These are phyloP conservation scores for Beta lomatogona DNA, from an alignment of 179 eudicot genomes.

Conservation along the genomic window DNA sequence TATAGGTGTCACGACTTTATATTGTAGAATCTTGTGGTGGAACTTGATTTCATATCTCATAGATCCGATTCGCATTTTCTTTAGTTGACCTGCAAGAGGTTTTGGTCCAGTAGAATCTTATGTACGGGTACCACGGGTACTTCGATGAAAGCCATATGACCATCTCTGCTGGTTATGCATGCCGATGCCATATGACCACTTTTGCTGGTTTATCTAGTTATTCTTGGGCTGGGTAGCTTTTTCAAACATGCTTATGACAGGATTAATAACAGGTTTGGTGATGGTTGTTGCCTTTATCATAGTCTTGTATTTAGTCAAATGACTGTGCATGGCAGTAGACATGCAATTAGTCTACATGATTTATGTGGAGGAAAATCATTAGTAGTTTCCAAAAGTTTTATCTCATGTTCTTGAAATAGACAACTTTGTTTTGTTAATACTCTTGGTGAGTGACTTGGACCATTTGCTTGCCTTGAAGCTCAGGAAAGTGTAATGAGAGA, in stretches of 20 bases:
- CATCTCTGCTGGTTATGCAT: too few species aligned
- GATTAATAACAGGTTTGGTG: background rate
- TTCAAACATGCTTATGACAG: background rate
- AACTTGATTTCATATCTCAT: background rate
- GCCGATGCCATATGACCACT: too few species aligned
- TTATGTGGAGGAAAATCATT: conserved; percentile 8
- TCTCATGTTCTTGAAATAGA: conserved; percentile 11
- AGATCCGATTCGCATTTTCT: background rate
- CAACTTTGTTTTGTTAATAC: background rate
- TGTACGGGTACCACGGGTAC: too few species aligned
- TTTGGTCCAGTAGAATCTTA: too few species aligned
- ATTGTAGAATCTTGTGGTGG: background rate
- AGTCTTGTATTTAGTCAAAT: background rate
- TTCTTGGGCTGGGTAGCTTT: background rate
- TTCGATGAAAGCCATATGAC: too few species aligned
- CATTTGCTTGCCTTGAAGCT: conserved; percentile 26
- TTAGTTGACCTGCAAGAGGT: too few species aligned
- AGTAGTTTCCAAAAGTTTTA: background rate
- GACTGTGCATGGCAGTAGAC: conserved; percentile 4
- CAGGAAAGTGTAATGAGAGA: conserved; percentile 7
- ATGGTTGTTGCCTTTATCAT: background rate
- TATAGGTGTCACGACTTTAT: background rate
- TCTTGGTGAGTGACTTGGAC: background rate
- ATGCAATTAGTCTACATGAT: background rate
- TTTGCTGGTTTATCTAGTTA: background rate